Evolutionary conservation across 768 basidiomycete genomes (phyloP), one percentile per base, ranked within the genome.

Genomic region (Mycena leptocephala): DNA sequence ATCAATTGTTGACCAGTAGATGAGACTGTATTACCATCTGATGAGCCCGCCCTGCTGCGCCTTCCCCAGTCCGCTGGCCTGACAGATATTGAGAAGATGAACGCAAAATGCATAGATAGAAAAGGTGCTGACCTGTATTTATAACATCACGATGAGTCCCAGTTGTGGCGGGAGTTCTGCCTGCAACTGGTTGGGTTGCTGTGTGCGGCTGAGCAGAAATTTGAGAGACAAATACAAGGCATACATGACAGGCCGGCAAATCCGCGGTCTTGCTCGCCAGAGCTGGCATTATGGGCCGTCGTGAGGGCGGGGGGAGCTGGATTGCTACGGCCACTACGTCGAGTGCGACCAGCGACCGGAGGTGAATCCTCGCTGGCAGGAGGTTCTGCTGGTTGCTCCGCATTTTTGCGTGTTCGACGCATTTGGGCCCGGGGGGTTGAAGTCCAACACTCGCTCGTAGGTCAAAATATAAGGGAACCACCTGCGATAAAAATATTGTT

Each of bases 401-500:
- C 26, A 55, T 55, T 55, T 55, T 10, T 55, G 53, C 53, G 28
- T 55, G 53, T 55, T 55, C 26, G 53, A 55, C 26, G 26, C 53
- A 55, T 55, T 55, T 55, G 53, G 53, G 53, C 53, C 53, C 59
- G 37, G 37, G 59, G 59, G 59, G 33, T 62, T 62, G 59, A 62
- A 62, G 59, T 62, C 24, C 35, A 41, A 62, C 37, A 37, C 59
- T 62, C n/a, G 59, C 37, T 62, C n/a, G n/a, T 62, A 41, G 35
- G 59, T 37, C 59, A 62, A 24, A 62, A 41, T 62, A 62, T 62
- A 62, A 62, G 59, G 59, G 59, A 62, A 62, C 37, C 59, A 62
- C 35, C 37, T 62, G 26, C 11, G 59, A 62, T 62, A 39, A 62
- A 62, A 62, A 62, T 62, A 62, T 24, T 39, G 18, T 37, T 62